phyloP scores from a whole-genome alignment of 768 basidiomycete species.

The Trametes maxima region DNA sequence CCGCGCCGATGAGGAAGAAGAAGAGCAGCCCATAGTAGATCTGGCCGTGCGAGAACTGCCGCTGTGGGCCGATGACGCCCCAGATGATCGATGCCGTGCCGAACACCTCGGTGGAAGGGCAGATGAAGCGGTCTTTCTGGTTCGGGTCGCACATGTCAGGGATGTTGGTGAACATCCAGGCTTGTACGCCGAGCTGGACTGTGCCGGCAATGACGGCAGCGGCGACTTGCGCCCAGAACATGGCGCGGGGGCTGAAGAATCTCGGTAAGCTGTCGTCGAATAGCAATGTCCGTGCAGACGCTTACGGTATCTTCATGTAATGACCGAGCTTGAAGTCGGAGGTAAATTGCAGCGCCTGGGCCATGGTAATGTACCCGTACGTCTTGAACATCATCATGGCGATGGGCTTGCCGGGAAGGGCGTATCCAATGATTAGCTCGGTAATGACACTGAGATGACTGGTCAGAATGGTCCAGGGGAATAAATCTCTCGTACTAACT shows the following conservation, averaged over 20 bases:
- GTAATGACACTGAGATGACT: slow-evolving; percentile 60
- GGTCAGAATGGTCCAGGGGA: neutral
- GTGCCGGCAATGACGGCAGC: slow-evolving; percentile 72
- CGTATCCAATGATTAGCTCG: slow-evolving; percentile 81
- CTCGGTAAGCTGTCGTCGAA: neutral
- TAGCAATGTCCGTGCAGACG: neutral
- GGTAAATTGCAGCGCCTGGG: slow-evolving; percentile 69
- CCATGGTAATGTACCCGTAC: slow-evolving; percentile 73
- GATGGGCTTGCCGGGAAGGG: slow-evolving; percentile 73
- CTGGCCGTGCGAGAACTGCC: slow-evolving; percentile 69
- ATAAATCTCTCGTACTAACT: slow-evolving; percentile 30
- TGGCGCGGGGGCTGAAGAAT: slow-evolving; percentile 49
- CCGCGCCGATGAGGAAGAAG: slow-evolving; percentile 79
- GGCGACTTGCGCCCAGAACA: slow-evolving; percentile 73
- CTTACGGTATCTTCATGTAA: slow-evolving; percentile 64
- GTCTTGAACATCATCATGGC: slow-evolving; percentile 91
- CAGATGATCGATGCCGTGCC: slow-evolving; percentile 77
- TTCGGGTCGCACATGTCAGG: slow-evolving; percentile 54
- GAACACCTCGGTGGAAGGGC: slow-evolving; percentile 71
- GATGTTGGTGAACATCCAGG: slow-evolving; percentile 77
- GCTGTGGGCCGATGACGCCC: slow-evolving; percentile 77
- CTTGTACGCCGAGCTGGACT: slow-evolving; percentile 73
- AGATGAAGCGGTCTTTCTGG: slow-evolving; percentile 67
- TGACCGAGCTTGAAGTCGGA: slow-evolving; percentile 79
- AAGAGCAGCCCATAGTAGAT: slow-evolving; percentile 50